A percentile compares a stretch with the other conserved stretches of the same genome.
Conservation (phyloP, 2,329 filamentous ascomycete species). For the Bipolaris sorokiniana region DNA sequence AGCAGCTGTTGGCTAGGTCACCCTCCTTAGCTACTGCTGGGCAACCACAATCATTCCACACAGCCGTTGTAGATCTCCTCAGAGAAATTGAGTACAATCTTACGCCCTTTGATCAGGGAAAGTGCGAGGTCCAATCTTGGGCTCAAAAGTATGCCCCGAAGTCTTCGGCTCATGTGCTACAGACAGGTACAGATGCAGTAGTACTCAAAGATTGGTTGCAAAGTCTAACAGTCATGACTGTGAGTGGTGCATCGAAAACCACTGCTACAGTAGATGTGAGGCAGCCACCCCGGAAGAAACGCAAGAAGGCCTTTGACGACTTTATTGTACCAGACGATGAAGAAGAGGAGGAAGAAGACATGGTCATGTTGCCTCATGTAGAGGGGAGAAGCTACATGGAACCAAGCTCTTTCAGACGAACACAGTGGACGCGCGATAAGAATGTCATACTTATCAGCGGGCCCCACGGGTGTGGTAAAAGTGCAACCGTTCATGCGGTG, state of each 20-base stretch:
- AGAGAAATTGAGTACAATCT: slow-evolving; percentile 64
- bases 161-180: slow-evolving; percentile 73
- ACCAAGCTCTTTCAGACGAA: slow-evolving; percentile 43
- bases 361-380: slow-evolving; percentile 71
- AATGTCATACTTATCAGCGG: slow-evolving; percentile 91
- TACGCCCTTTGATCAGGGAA: slow-evolving; percentile 80
- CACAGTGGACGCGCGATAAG: slow-evolving; percentile 51
- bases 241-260: slow-evolving; percentile 62
- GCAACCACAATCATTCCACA: slow-evolving; percentile 51
- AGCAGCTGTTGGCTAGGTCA: slow-evolving; percentile 26
- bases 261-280: slow-evolving; percentile 21
- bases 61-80: slow-evolving; percentile 66
- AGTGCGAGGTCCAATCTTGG: slow-evolving; percentile 78
- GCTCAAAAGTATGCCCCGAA: slow-evolving; percentile 81
- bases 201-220: slow-evolving; percentile 83
- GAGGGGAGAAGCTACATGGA: slow-evolving; percentile 63
- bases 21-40: slow-evolving; percentile 18
- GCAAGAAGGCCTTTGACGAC: slow-evolving; percentile 56
- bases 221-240: slow-evolving; percentile 75
- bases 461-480: slow-evolving; percentile 89
- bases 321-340: slow-evolving; percentile 46
- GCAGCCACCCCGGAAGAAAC: slow-evolving; percentile 64
- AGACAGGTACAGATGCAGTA: slow-evolving; percentile 70
- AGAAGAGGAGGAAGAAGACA: slow-evolving; percentile 43
- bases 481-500: slow-evolving; percentile 87